Percentiles rank a stretch among this genome's conserved stretches.
Conservation (phyloP, 352 stramenopile genomes). For the Detonula confervacea region DNA sequence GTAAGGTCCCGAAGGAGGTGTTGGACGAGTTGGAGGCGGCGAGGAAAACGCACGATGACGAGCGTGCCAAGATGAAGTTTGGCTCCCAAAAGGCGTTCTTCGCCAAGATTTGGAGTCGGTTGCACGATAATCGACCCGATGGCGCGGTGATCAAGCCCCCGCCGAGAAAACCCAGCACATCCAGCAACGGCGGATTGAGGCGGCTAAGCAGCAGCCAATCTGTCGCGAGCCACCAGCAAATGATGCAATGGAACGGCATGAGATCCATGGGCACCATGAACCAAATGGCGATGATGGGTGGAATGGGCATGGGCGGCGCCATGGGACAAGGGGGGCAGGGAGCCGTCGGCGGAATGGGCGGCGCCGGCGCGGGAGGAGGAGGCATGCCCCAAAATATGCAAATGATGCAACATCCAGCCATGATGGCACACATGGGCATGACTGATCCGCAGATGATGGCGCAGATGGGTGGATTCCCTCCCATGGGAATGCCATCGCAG, state of each 20-base stretch:
- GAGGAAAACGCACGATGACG: slow-evolving; percentile 61
- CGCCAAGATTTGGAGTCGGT: slow-evolving; percentile 68
- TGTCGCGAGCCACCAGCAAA: too few species aligned
- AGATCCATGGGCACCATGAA: too few species aligned
- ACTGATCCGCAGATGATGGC: slow-evolving; percentile 6
- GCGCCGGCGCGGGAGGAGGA: neutral
- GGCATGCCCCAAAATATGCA: neutral
- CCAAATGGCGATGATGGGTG: too few species aligned
- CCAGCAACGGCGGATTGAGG: neutral
- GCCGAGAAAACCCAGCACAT: neutral
- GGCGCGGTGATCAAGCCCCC: slow-evolving; percentile 16
- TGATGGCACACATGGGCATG: slow-evolving; percentile 7
- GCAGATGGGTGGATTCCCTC: slow-evolving; percentile 4
- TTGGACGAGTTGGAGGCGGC: slow-evolving; percentile 65
- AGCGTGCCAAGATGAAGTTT: slow-evolving; percentile 78
- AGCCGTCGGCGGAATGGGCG: slow-evolving; percentile 15
- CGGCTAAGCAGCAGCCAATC: neutral
- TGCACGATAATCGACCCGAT: slow-evolving; percentile 60
- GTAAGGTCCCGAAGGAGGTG: slow-evolving; percentile 65
- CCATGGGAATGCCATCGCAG: too few species aligned
- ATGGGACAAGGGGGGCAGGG: too few species aligned
- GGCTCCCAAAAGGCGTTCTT: slow-evolving; percentile 82
- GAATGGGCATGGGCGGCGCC: slow-evolving; percentile 1
- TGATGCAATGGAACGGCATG: too few species aligned
- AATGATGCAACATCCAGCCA: slow-evolving; percentile 21